phyloP scores from a whole-genome alignment of 2,329 filamentous ascomycete genomes.

The Pseudogymnoascus sp. region DNA sequence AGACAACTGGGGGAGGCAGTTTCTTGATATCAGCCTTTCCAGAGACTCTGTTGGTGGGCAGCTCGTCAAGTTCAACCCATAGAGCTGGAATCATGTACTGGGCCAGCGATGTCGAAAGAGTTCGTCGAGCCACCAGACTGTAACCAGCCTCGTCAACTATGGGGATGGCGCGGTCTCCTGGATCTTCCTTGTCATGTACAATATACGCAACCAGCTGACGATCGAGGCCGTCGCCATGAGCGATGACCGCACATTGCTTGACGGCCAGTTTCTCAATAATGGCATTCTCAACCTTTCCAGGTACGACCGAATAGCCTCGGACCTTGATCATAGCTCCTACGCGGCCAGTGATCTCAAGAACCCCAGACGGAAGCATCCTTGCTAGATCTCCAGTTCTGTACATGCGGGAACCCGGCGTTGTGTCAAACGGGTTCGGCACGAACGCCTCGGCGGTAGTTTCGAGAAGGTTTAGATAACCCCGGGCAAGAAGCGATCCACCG shows the following conservation, averaged over 20 bases:
- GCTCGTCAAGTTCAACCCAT: slow-evolving; percentile 63
- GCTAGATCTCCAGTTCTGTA: slow-evolving; percentile 87
- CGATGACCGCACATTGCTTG: slow-evolving; percentile 60
- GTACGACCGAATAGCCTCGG: slow-evolving; percentile 77
- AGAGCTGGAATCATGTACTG: slow-evolving; percentile 78
- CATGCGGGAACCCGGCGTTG: slow-evolving; percentile 52
- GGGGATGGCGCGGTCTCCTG: slow-evolving; percentile 49
- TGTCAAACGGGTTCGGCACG: slow-evolving; percentile 54
- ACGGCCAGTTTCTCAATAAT: slow-evolving; percentile 64
- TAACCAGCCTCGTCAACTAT: slow-evolving; percentile 64
- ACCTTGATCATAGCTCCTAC: slow-evolving; percentile 88
- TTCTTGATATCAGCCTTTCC: slow-evolving; percentile 70
- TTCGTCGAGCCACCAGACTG: slow-evolving; percentile 59
- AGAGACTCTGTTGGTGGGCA: slow-evolving; percentile 71
- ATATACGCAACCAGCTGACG: slow-evolving; percentile 70
- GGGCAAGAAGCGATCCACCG: slow-evolving; percentile 63
- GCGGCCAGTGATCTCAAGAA: slow-evolving; percentile 77
- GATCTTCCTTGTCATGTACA: slow-evolving; percentile 55
- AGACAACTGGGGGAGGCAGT: slow-evolving; percentile 55
- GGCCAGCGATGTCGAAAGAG: slow-evolving; percentile 58
- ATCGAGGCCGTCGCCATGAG: slow-evolving; percentile 69
- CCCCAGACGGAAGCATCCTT: slow-evolving; percentile 67
- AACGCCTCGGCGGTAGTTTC: slow-evolving; percentile 71
- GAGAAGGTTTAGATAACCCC: slow-evolving; percentile 72
- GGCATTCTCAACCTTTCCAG: slow-evolving; percentile 66